phyloP scores from a whole-genome alignment of 1,284 basidiomycete genomes.

The Macrocybe sp. region DNA sequence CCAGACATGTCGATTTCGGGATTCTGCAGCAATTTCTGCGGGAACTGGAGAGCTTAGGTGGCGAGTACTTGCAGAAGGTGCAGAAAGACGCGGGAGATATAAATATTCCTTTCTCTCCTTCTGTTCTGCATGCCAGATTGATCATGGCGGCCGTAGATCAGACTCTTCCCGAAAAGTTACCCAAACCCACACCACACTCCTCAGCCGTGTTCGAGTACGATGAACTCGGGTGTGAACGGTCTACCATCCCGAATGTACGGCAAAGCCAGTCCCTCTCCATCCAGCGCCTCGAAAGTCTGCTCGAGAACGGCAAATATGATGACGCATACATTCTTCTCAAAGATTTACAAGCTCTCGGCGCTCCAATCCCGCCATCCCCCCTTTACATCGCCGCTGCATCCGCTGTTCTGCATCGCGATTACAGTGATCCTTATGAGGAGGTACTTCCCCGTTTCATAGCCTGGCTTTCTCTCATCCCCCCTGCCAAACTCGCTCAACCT shows the following conservation, averaged over 20 bases:
- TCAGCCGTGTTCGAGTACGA: slow-evolving; percentile 19
- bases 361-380: slow-evolving; percentile 21
- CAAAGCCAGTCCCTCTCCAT: slow-evolving; percentile 13
- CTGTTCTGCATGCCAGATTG: no score
- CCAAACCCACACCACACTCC: slow-evolving; percentile 18
- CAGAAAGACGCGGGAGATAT: no score
- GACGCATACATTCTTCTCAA: slow-evolving; percentile 27
- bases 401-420: slow-evolving; percentile 13
- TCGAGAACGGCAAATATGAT: slow-evolving; percentile 17
- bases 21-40: slow-evolving; percentile 1
- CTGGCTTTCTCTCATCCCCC: slow-evolving; percentile 30
- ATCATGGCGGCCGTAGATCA: slow-evolving; percentile 13
- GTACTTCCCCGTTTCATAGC: slow-evolving; percentile 17
- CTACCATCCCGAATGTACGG: slow-evolving; percentile 1
- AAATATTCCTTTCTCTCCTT: no score
- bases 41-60: slow-evolving; percentile 1
- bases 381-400: slow-evolving; percentile 23
- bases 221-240: background rate
- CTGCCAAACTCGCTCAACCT: slow-evolving; percentile 4
- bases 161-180: slow-evolving; percentile 24
- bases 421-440: slow-evolving; percentile 6
- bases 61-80: no score
- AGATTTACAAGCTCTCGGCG: slow-evolving; percentile 25
- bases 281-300: slow-evolving; percentile 18
- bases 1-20: slow-evolving; percentile 1